Evolutionary conservation across 805 yeast species (phyloP).

Genomic region (Ogataea salicorniae): DNA sequence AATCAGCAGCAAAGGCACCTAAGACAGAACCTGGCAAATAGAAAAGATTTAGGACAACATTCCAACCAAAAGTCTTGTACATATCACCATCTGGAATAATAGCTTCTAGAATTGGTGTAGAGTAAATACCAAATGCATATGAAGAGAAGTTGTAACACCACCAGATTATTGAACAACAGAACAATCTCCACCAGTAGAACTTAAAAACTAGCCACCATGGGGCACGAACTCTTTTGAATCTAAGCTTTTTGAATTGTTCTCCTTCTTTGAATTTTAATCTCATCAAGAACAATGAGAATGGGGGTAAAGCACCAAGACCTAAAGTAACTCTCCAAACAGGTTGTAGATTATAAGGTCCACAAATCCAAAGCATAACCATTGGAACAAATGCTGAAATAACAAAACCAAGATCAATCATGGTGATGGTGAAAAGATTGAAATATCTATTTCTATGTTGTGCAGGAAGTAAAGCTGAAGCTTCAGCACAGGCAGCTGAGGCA

Average conservation of each 20-base stretch:
- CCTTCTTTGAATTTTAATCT: constrained; percentile 75
- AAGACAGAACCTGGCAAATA: constrained; percentile 86
- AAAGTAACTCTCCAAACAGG: constrained; percentile 90
- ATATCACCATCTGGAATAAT: constrained; percentile 58
- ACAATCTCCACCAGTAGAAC: constrained; percentile 78
- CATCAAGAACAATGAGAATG: constrained; percentile 68
- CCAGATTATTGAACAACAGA: constrained; percentile 75
- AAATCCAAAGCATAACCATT: constrained; percentile 80
- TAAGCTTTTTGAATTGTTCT: constrained; percentile 61
- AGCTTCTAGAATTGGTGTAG: constrained; percentile 59
- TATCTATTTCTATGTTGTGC: constrained; percentile 83
- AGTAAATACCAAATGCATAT: constrained; percentile 84
- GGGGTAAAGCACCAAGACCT: constrained; percentile 88
- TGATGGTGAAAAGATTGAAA: constrained; percentile 84
- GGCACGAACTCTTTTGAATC: constrained; percentile 56
- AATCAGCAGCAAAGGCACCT: constrained; percentile 82
- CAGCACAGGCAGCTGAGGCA: constrained; percentile 93
- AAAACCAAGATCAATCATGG: constrained; percentile 83
- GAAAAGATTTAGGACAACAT: constrained; percentile 79
- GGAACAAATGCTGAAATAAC: constrained; percentile 83
- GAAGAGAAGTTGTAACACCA: constrained; percentile 84
- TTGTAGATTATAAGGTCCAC: constrained; percentile 59
- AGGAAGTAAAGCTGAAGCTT: constrained; percentile 76
- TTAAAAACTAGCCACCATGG: constrained; percentile 70
- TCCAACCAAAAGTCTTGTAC: constrained; percentile 85